Base-by-base conservation (phyloP, 1,284 basidiomycete species). In the Moniliella sp. region DNA sequence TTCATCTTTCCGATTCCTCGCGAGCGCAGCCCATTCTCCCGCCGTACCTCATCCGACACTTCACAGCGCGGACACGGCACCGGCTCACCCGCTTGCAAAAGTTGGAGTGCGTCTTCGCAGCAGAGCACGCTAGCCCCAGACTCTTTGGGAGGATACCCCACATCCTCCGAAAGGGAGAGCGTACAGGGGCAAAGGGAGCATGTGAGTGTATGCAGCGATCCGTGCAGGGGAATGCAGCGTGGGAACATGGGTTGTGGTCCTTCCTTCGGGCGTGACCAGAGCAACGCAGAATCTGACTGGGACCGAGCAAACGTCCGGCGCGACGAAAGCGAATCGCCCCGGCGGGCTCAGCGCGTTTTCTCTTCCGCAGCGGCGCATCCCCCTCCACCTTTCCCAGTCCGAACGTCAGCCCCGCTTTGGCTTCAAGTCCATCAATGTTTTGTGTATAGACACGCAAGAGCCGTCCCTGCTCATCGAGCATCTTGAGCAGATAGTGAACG, bases 391-490 rank as follows among this genome's bases (percentile, higher is more conserved):
- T n/a, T n/a, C n/a, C 53, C 3, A 60, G 40, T 4, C 58, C 58
- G 25, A 93, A 57, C 10, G 48, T 40, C 14, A 61, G 67, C 0
- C 84, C 86, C 1, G 73, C 73, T 34, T 70, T 68, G 46, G 76
- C 75, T 59, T 93, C 86, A 13, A 93, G 65, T 4, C 81, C 83
- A 61, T 93, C 86, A 31, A 93, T 84, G 55, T 91, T 93, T 61
- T 91, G 84, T 0, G 86, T 91, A 61, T 93, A 93, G 2, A 75
- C 78, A 32, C 84, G 72, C 17, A 88, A 62, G 1, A 94, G 65
- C 52, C 78, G 82, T 33, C 78, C 77, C 62, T 82, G 81, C 7
- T 67, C 61, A 45, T 88, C 78, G 0, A 93, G 70, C 4, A 73
- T 75, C 50, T 76, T 76, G 39, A 93, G 73, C 61, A 93, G 86